Conservation (phyloP, 768 basidiomycete species). For the Butyriboletus loyo region DNA sequence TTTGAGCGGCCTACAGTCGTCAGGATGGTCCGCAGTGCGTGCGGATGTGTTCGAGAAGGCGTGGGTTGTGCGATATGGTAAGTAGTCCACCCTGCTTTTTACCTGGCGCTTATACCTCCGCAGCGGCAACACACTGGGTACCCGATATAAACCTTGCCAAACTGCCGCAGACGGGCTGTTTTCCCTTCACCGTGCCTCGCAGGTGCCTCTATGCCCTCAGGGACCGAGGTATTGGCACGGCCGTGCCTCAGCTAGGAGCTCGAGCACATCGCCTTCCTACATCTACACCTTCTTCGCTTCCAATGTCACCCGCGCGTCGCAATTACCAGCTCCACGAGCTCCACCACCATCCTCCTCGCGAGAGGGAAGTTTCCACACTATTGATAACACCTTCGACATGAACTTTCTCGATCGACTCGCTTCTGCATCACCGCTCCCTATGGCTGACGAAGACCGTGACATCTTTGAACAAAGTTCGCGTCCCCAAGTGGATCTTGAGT, state of each 20-base stretch:
- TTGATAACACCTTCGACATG: conserved; percentile 31
- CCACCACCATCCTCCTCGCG: background rate
- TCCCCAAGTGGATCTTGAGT: conserved; percentile 17
- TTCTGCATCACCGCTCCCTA: conserved; percentile 36
- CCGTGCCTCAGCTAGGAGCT: conserved; percentile 10
- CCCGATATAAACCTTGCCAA: conserved; percentile 57
- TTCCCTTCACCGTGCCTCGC: conserved; percentile 19
- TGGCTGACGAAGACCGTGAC: conserved; percentile 34
- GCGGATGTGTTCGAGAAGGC: conserved; percentile 67
- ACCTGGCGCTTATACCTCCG: conserved; percentile 8
- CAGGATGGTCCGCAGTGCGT: conserved; percentile 52
- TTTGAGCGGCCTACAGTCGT: conserved; percentile 50
- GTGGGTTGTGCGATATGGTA: conserved; percentile 63
- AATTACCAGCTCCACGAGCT: conserved; percentile 4
- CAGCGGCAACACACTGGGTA: conserved; percentile 66
- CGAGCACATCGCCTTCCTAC: conserved; percentile 18
- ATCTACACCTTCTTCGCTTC: conserved; percentile 50
- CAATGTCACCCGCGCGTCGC: conserved; percentile 38
- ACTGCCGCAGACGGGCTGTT: conserved; percentile 49
- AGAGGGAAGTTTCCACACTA: conserved; percentile 21
- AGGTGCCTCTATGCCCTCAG: conserved; percentile 35
- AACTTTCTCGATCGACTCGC: conserved; percentile 41
- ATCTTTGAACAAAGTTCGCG: conserved; percentile 11
- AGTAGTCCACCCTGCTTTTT: conserved; percentile 15
- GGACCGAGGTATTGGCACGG: conserved; percentile 43